A percentile compares a stretch with the other conserved stretches of the same genome.
These are phyloP conservation scores for Marsdenia floribunda DNA, from an alignment of 257 asterid genomes.

Conservation along the genomic window DNA sequence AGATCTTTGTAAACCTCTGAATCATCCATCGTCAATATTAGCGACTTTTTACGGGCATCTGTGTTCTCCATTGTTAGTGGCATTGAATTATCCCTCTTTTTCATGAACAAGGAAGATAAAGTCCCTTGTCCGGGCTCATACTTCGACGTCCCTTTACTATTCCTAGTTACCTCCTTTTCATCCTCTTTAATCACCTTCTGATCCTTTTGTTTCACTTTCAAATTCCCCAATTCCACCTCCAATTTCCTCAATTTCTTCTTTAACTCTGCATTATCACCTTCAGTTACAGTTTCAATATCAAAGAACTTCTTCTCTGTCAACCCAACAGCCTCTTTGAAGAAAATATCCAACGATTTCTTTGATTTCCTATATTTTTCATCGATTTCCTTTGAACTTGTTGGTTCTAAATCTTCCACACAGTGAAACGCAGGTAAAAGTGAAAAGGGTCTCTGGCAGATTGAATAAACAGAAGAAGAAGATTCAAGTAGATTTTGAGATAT, in stretches of 20 bases:
- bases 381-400: conserved; percentile 4
- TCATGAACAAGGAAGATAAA: conserved; percentile 35
- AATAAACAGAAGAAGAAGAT: conserved; percentile 9
- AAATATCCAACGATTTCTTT: conserved; percentile 33
- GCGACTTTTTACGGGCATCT: conserved; percentile 28
- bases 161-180: background rate
- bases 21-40: conserved; percentile 33
- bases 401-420: conserved; percentile 4
- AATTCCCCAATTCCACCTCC: conserved; percentile 40
- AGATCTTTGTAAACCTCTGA: conserved; percentile 42
- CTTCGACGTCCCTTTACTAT: conserved; percentile 4
- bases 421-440: conserved; percentile 30
- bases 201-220: conserved; percentile 23
- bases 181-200: conserved; percentile 12
- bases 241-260: conserved; percentile 37
- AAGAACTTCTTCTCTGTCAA: conserved; percentile 20
- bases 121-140: conserved; percentile 13
- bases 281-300: conserved; percentile 10
- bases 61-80: conserved; percentile 26
- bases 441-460: conserved; percentile 30
- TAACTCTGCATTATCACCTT: conserved; percentile 21
- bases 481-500: conserved; percentile 17
- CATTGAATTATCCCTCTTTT: background rate
- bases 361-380: conserved; percentile 16
- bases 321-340: conserved; percentile 53